Conservation (phyloP, 257 asterid species). For the Linderniella brevidens region DNA sequence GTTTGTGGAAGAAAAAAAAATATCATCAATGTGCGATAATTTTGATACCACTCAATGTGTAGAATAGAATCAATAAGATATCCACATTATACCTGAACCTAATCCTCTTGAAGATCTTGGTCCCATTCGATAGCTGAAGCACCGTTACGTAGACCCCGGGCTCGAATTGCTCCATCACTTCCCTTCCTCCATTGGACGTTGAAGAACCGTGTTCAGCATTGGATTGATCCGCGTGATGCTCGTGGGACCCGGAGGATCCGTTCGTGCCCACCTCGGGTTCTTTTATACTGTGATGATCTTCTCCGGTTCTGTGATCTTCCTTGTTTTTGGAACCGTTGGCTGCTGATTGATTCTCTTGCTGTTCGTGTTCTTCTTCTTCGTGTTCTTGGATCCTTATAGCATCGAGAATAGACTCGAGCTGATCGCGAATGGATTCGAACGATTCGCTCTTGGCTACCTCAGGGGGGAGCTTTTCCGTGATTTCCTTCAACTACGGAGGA, state of each 20-base stretch:
- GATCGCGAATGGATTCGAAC: constrained; percentile 28
- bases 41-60: not conserved
- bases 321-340: not conserved
- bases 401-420: constrained; percentile 39
- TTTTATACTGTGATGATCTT: constrained; percentile 4
- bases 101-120: constrained; percentile 89
- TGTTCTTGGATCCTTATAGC: constrained; percentile 18
- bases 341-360: not conserved
- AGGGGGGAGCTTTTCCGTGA: constrained; percentile 46
- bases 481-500: constrained; percentile 53
- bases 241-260: constrained; percentile 22
- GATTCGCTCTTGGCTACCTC: constrained; percentile 39
- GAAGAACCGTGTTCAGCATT: constrained; percentile 29
- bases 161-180: constrained; percentile 88
- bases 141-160: constrained; percentile 90
- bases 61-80: not conserved
- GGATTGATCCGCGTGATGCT: constrained; percentile 25
- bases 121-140: constrained; percentile 78
- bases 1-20: constrained; percentile 1
- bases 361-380: constrained; percentile 16
- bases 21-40: too few relatives aligned
- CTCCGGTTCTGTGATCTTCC: constrained; percentile 11
- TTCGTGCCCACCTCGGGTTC: constrained; percentile 10
- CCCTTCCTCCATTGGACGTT: constrained; percentile 62
- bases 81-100: constrained; percentile 65